These are phyloP conservation scores for Annulohypoxylon nitens DNA, from an alignment of 495 filamentous ascomycete species.

Conservation along the genomic window DNA sequence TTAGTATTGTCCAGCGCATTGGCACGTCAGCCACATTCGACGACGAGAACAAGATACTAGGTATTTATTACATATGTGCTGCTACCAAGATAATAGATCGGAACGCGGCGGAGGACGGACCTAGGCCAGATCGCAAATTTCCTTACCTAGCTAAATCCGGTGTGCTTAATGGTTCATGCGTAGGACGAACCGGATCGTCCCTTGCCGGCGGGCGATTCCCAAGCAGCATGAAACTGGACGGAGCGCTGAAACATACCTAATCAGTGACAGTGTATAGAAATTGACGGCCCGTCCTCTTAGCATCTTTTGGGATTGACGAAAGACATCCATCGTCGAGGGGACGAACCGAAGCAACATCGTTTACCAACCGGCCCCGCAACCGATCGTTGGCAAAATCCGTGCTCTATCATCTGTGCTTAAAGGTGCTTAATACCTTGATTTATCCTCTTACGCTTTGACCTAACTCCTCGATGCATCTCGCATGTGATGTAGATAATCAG, in stretches of 20 bases:
- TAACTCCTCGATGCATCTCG: conserved; percentile 18
- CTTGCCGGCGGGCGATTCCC: conserved; percentile 62
- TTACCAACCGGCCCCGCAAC: conserved; percentile 25
- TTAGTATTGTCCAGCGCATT: conserved; percentile 1
- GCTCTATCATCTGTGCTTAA: conserved; percentile 1
- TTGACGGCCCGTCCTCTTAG: conserved; percentile 23
- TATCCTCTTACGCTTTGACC: neutral
- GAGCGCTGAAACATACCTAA: conserved; percentile 61
- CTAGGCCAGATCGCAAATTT: conserved; percentile 62
- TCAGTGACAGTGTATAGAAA: conserved; percentile 64
- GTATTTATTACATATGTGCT: neutral
- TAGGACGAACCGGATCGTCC: conserved; percentile 54
- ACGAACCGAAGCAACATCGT: conserved; percentile 24
- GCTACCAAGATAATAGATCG: conserved; percentile 45
- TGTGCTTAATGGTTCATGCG: conserved; percentile 54
- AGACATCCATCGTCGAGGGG: neutral
- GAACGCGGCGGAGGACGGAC: conserved; percentile 71
- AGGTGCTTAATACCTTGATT: neutral
- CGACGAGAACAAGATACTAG: neutral
- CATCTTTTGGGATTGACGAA: neutral
- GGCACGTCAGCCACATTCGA: conserved; percentile 3
- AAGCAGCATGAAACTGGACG: conserved; percentile 53
- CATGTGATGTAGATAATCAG: conserved; percentile 46
- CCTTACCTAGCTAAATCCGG: conserved; percentile 62
- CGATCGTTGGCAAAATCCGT: conserved; percentile 23